These are phyloP conservation scores for Leptographium procerum DNA, from an alignment of 2,329 filamentous ascomycete genomes.

Conservation along the genomic window DNA sequence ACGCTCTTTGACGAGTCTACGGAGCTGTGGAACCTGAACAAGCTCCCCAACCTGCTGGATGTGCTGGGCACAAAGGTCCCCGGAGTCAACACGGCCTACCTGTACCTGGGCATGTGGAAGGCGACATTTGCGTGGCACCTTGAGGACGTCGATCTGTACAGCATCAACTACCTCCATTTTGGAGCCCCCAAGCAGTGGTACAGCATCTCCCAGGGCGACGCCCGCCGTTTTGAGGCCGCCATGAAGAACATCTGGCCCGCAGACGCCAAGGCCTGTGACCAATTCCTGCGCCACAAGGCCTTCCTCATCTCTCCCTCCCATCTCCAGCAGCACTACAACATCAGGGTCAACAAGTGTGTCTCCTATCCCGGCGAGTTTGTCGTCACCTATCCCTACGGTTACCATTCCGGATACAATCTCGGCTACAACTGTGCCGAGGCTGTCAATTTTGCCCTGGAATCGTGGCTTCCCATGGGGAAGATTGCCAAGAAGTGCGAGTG, in stretches of 20 bases:
- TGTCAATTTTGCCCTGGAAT: conserved; percentile 93
- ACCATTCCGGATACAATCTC: conserved; percentile 95
- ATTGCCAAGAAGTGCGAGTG: conserved; percentile 97
- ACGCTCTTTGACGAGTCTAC: conserved; percentile 84
- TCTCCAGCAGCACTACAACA: conserved; percentile 77
- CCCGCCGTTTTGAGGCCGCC: conserved; percentile 79
- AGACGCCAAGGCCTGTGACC: conserved; percentile 89
- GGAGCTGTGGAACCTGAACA: conserved; percentile 85
- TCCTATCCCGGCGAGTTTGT: conserved; percentile 97
- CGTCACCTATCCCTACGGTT: conserved; percentile 96
- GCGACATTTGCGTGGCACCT: conserved; percentile 98
- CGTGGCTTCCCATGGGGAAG: conserved; percentile 89
- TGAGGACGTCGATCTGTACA: conserved; percentile 97
- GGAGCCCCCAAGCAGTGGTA: conserved; percentile 99
- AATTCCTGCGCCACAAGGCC: conserved; percentile 94
- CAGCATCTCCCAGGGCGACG: conserved; percentile 93
- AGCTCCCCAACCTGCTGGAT: conserved; percentile 85
- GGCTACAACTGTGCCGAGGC: conserved; percentile 99
- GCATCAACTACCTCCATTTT: conserved; percentile 99
- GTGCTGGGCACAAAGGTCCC: conserved; percentile 91
- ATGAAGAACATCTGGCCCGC: conserved; percentile 95
- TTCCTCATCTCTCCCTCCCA: conserved; percentile 90
- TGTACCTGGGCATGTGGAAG: conserved; percentile 99
- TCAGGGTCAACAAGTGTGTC: conserved; percentile 91
- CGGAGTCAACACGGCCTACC: conserved; percentile 93